Conservation (phyloP, 2,329 filamentous ascomycete species). For the Didymella pomorum region DNA sequence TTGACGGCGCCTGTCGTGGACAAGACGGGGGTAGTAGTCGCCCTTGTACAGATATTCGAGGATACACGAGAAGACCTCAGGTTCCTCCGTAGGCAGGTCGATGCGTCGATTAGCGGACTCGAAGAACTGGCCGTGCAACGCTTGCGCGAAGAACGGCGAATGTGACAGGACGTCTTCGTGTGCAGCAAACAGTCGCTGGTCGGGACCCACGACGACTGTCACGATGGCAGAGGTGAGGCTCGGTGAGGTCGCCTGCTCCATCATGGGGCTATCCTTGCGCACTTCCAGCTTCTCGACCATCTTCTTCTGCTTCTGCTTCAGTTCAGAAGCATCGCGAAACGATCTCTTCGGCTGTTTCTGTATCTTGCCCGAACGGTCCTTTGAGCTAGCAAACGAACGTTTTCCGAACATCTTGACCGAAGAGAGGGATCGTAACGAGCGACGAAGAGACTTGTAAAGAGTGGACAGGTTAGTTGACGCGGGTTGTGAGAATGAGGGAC, state of each 20-base stretch:
- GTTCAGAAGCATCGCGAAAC: slow-evolving; percentile 78
- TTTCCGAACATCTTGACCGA: slow-evolving; percentile 78
- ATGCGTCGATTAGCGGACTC: slow-evolving; percentile 76
- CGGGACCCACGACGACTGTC: slow-evolving; percentile 82
- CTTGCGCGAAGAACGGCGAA: slow-evolving; percentile 82
- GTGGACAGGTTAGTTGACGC: slow-evolving; percentile 61
- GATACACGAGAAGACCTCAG: slow-evolving; percentile 89
- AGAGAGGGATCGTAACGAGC: slow-evolving; percentile 52
- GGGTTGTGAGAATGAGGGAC: slow-evolving; percentile 59
- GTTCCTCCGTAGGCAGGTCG: slow-evolving; percentile 80
- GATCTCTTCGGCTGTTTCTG: slow-evolving; percentile 79
- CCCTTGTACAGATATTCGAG: slow-evolving; percentile 98
- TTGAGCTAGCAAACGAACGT: slow-evolving; percentile 79
- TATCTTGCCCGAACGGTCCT: slow-evolving; percentile 88
- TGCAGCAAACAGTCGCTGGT: slow-evolving; percentile 90
- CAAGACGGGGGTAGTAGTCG: slow-evolving; percentile 89
- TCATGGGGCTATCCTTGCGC: slow-evolving; percentile 65
- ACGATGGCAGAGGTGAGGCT: slow-evolving; percentile 76
- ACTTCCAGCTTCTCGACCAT: slow-evolving; percentile 77
- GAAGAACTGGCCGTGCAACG: slow-evolving; percentile 75
- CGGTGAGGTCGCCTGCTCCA: slow-evolving; percentile 57
- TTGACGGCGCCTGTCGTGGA: slow-evolving; percentile 85
- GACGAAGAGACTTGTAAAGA: slow-evolving; percentile 58
- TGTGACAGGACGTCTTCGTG: slow-evolving; percentile 90
- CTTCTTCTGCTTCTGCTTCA: slow-evolving; percentile 69